These are phyloP conservation scores for Euphorbia schlechtendalii DNA, from an alignment of 441 rosid species.

Conservation along the genomic window DNA sequence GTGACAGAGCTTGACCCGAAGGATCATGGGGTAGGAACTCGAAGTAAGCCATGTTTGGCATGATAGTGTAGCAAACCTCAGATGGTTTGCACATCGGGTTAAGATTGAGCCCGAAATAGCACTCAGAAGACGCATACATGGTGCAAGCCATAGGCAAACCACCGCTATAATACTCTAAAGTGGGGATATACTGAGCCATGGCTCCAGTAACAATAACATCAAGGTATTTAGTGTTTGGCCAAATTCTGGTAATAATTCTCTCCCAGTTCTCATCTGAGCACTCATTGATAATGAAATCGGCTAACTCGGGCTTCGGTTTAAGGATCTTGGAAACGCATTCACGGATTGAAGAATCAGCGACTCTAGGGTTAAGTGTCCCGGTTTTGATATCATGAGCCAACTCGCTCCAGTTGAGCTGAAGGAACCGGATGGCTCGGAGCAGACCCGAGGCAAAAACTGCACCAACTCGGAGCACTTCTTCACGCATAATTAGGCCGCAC, in stretches of 20 bases:
- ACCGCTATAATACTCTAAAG: constrained; percentile 71
- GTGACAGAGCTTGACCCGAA: constrained; percentile 20
- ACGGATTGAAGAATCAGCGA: constrained; percentile 47
- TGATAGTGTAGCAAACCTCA: constrained; percentile 77
- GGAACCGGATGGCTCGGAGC: constrained; percentile 78
- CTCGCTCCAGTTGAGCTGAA: constrained; percentile 65
- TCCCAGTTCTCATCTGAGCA: constrained; percentile 69
- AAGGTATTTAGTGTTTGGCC: constrained; percentile 85
- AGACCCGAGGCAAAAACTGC: constrained; percentile 92
- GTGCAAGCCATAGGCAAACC: constrained; percentile 86
- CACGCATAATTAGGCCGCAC: constrained; percentile 67
- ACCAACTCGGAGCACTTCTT: constrained; percentile 73
- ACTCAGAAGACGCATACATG: constrained; percentile 94
- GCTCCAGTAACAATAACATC: constrained; percentile 96
- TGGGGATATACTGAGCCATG: constrained; percentile 95
- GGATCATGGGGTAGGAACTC: constrained; percentile 72
- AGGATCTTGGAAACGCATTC: constrained; percentile 36
- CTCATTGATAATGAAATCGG: constrained; percentile 37
- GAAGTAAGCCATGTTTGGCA: constrained; percentile 94
- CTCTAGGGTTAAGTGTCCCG: constrained; percentile 42
- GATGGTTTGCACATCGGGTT: constrained; percentile 80
- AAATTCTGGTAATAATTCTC: constrained; percentile 57
- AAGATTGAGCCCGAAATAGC: constrained; percentile 82
- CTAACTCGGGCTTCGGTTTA: constrained; percentile 55
- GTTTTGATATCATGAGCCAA: constrained; percentile 53